Evolutionary conservation across 305 asterid species (phyloP).

Genomic region (Fraxinus paxiana): DNA sequence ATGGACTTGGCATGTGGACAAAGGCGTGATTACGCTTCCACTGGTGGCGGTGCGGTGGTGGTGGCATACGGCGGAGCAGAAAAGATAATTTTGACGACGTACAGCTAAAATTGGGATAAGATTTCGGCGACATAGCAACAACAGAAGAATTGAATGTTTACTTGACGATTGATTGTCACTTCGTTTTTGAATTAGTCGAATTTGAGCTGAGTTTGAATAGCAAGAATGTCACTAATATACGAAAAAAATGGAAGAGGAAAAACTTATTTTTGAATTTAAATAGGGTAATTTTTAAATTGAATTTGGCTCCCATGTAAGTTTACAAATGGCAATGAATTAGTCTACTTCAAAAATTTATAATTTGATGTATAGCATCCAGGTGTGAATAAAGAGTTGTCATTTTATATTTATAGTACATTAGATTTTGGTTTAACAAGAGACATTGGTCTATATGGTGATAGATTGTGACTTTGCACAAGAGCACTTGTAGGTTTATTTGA

Average conservation of each 20-base stretch:
- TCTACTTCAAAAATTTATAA: neutral
- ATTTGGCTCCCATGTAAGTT: neutral
- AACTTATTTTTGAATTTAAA: neutral
- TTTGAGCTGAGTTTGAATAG: neutral
- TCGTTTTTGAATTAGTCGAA: neutral
- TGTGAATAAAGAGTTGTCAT: neutral
- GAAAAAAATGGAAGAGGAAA: neutral
- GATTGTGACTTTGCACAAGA: neutral
- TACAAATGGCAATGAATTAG: neutral
- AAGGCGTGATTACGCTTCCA: neutral
- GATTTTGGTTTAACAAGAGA: neutral
- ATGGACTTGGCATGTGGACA: neutral
- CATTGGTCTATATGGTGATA: neutral
- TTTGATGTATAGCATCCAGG: neutral
- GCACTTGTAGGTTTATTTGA: neutral
- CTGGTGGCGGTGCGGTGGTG: neutral
- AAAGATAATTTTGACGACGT: neutral
- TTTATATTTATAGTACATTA: neutral
- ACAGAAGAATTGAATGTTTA: neutral
- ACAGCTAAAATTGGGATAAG: neutral
- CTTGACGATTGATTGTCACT: neutral
- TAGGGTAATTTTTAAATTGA: neutral
- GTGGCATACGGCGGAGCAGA: neutral
- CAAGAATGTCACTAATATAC: neutral
- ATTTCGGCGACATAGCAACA: neutral